Percentiles rank a stretch among this genome's conserved stretches.
These are phyloP conservation scores for Amanita rimosa DNA, from an alignment of 768 basidiomycete species.

Conservation along the genomic window DNA sequence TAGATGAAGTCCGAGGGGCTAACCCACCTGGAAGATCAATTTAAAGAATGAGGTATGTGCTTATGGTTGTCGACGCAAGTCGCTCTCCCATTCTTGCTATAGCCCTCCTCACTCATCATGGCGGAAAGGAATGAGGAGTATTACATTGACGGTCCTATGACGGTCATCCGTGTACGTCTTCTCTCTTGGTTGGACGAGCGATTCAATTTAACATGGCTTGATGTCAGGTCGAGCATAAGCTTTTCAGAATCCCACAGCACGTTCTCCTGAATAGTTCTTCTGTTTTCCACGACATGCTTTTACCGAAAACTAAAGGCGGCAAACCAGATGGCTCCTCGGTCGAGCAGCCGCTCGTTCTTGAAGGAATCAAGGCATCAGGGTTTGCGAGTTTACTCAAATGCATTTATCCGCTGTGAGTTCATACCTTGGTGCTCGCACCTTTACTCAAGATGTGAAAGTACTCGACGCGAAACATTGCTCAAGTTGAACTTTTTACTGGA, in stretches of 20 bases:
- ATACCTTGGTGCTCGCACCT: not conserved
- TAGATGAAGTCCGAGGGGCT: no score
- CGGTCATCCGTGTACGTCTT: not conserved
- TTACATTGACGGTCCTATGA: not conserved
- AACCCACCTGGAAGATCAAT: no score
- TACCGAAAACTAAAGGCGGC: not conserved
- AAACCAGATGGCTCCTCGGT: constrained; percentile 3
- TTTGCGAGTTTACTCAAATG: constrained; percentile 9
- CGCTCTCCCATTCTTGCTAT: no score
- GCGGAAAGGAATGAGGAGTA: not conserved
- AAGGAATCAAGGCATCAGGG: not conserved
- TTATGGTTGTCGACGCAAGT: no score
- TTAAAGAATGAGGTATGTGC: no score
- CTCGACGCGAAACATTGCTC: not conserved
- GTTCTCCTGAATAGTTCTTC: not conserved
- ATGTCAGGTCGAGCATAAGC: constrained; percentile 1
- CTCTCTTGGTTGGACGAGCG: not conserved
- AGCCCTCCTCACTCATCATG: not conserved
- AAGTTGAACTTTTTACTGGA: not conserved
- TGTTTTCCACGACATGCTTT: constrained; percentile 1
- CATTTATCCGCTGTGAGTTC: constrained; percentile 12
- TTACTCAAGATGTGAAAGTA: not conserved
- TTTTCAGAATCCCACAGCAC: constrained; percentile 4
- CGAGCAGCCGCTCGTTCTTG: not conserved
- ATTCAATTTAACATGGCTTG: no score